Evolutionary conservation across 2,329 filamentous ascomycete genomes (phyloP), one percentile per base, ranked within the genome.

Genomic region (Aspergillus sp.): DNA sequence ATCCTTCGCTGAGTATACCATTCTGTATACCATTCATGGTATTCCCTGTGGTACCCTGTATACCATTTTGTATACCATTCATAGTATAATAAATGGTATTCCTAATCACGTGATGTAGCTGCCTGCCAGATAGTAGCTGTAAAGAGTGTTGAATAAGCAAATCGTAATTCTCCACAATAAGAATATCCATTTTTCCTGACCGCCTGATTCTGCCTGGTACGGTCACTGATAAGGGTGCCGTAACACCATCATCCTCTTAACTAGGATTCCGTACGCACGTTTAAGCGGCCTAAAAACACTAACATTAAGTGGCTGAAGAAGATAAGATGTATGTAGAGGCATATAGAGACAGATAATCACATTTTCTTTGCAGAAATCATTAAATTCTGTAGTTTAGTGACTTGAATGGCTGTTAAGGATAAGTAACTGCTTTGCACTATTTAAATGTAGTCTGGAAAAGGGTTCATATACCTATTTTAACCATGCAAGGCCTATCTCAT

Each of bases 251-350:
- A 27, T 33, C 5, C 26, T 10, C 28, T 48, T 29, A 39, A 42
- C 9, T 1, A 48, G 27, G 13, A 45, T 45, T 27, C 36, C 19
- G 27, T 47, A 45, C n/a, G 32, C 31, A 10, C 29, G 12, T 40
- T 48, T 43, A 37, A 45, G 39, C 4, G 36, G 39, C 7, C 36
- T n/a, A 45, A 45, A 48, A 39, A 44, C 10, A 29, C 36, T 37
- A n/a, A 43, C 26, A 46, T 40, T 19, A 31, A 46, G 37, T 8
- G 28, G 33, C 31, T 44, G 13, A 26, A 48, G 36, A 32, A 42
- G 28, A 30, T 48, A n/a, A 31, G 38, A 47, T 11, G 30, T 29
- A 44, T 47, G 30, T 5, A 19, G 8, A 39, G 27, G 29, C n/a
- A 42, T 46, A 42, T 27, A 42, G 4, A 46, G 29, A 39, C 3